Conservation (phyloP, 345 rosid genomes). For the Populus simonii region DNA sequence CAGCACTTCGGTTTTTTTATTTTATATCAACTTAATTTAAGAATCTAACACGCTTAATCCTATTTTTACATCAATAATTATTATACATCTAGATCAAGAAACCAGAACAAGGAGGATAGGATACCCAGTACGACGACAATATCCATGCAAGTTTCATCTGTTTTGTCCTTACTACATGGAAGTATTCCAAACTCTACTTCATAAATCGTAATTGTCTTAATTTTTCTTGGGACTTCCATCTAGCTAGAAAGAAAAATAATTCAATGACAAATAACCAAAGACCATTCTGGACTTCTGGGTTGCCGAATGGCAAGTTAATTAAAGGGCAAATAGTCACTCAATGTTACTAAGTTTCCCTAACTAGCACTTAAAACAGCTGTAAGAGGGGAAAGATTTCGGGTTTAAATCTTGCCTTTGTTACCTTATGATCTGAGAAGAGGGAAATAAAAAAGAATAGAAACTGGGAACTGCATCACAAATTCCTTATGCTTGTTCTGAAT, state of each 20-base stretch:
- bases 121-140: background rate
- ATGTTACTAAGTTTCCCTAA: background rate
- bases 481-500: background rate
- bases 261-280: too few relatives aligned
- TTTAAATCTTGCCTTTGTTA: background rate
- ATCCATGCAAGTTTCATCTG: background rate
- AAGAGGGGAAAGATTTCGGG: background rate
- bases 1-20: background rate
- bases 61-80: background rate
- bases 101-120: background rate
- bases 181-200: background rate
- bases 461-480: background rate
- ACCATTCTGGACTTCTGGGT: background rate
- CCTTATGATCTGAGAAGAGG: background rate
- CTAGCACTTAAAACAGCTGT: background rate
- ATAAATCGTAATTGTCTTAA: background rate
- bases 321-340: background rate
- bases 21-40: background rate
- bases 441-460: background rate
- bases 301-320: background rate
- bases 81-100: background rate
- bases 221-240: background rate
- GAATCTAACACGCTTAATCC: background rate
- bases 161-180: constrained; percentile 2
- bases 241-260: too few relatives aligned